Evolutionary conservation across 768 basidiomycete species (phyloP).

Genomic region (Lentinula edodes): DNA sequence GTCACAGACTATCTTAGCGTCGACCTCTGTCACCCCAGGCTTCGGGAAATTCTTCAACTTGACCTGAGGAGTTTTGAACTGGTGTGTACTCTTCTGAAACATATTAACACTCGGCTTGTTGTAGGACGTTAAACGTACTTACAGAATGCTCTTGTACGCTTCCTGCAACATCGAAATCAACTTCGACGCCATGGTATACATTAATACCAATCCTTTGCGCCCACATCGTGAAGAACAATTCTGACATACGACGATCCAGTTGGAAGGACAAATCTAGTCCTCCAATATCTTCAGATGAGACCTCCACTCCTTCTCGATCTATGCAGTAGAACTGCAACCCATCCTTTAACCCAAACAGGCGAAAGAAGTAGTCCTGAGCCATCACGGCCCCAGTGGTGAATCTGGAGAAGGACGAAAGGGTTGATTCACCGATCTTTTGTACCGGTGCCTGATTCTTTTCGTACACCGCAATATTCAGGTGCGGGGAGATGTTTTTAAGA

Average conservation of each 20-base stretch:
- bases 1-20: conserved; percentile 8
- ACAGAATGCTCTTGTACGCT: background rate
- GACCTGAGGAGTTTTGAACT: background rate
- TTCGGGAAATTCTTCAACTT: background rate
- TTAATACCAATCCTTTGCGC: conserved; percentile 12
- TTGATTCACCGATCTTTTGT: conserved; percentile 11
- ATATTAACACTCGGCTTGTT: background rate
- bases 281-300: background rate
- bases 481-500: conserved; percentile 8
- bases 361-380: conserved; percentile 3
- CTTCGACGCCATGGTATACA: conserved; percentile 11
- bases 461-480: conserved; percentile 11
- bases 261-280: conserved; percentile 2
- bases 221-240: conserved; percentile 11
- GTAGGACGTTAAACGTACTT: background rate
- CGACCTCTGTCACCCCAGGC: background rate
- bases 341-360: conserved; percentile 10
- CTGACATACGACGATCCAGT: conserved; percentile 10
- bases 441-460: conserved; percentile 9
- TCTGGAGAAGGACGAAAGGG: conserved; percentile 10
- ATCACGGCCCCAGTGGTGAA: conserved; percentile 11
- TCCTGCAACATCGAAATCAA: background rate
- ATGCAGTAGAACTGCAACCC: conserved; percentile 11
- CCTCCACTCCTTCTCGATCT: conserved; percentile 8
- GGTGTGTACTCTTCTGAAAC: conserved; percentile 7